Base-by-base conservation (phyloP, 1,284 basidiomycete species). In the Apiotrichum porosum region DNA sequence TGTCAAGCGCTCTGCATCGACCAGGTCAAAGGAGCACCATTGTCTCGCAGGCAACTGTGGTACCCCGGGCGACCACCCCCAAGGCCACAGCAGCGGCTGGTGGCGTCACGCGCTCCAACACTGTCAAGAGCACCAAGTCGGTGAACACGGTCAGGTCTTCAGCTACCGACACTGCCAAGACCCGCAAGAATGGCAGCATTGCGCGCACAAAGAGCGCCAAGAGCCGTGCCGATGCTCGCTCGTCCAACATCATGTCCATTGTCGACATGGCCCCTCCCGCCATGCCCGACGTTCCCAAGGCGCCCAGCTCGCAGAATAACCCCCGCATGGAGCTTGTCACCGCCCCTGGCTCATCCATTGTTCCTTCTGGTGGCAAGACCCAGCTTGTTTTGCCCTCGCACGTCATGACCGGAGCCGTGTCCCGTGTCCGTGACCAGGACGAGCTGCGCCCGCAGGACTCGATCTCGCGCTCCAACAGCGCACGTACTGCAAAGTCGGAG, bases 211-310 rank as follows among this genome's bases (percentile, higher is more conserved):
- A 63, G 9, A 49, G 48, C 14, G 10, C 43, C 13, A 52, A 54
- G 28, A 60, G 56, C 32, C 55, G 56, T 18, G 51, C 55, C 9
- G 52, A 52, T n/a, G 58, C 56, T 8, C 48, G 54, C n/a, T 21
- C 31, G 6, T 37, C 26, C 19, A 47, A 46, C 36, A 67, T 69
- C 54, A 68, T 70, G 68, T 57, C 63, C 9, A 55, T 69, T 1
- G 58, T 66, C 13, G 62, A 68, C 39, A 24, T 49, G n/a, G 42
- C 56, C 1, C 43, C 57, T 10, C 68, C 72, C 9, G 46, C 51
- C 10, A 69, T 74, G 69, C 65, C 65, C 6, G 71, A 72, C 10
- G 65, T 74, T 0, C 71, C 72, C 24, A 72, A 69, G 50, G 72
- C 72, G 0, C 72, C 72, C 2, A 60, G 55, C 44, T 62, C 62